A percentile compares a stretch with the other conserved stretches of the same genome.
These are phyloP conservation scores for Beta corolliflora DNA, from an alignment of 179 eudicot genomes.

Conservation along the genomic window DNA sequence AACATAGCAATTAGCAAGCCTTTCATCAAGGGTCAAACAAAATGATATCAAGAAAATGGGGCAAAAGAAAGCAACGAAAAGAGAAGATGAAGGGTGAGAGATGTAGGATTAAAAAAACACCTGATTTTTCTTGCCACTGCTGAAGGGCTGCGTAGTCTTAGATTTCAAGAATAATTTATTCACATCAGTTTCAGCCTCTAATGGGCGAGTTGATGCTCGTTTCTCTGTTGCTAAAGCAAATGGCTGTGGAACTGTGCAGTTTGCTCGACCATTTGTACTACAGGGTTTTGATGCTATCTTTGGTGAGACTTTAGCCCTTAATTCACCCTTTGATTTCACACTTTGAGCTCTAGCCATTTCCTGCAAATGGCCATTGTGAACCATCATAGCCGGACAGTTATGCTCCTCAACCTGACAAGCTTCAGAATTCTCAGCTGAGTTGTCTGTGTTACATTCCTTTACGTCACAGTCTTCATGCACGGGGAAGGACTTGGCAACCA, in stretches of 20 bases:
- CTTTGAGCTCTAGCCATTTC: conserved; percentile 35
- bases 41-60: background rate
- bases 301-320: conserved; percentile 35
- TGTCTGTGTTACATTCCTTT: conserved; percentile 53
- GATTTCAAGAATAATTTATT: conserved; percentile 38
- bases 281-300: conserved; percentile 48
- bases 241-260: conserved; percentile 80
- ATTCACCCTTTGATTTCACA: conserved; percentile 33
- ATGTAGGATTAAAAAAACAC: conserved; percentile 30
- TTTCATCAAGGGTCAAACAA: background rate
- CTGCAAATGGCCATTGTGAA: conserved; percentile 23
- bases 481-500: conserved; percentile 25
- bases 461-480: conserved; percentile 45
- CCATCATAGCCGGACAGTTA: conserved; percentile 13
- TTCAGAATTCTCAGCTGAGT: conserved; percentile 38
- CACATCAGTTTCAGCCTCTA: conserved; percentile 43
- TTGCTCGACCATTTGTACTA: conserved; percentile 43
- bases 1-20: background rate
- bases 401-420: conserved; percentile 35
- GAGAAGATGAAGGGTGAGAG: background rate
- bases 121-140: conserved; percentile 47
- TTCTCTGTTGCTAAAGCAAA: conserved; percentile 89
- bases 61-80: background rate
- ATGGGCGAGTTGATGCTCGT: conserved; percentile 68
- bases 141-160: conserved; percentile 33